Conservation (phyloP, 1,284 basidiomycete species). For the Leccinum fuscescens region DNA sequence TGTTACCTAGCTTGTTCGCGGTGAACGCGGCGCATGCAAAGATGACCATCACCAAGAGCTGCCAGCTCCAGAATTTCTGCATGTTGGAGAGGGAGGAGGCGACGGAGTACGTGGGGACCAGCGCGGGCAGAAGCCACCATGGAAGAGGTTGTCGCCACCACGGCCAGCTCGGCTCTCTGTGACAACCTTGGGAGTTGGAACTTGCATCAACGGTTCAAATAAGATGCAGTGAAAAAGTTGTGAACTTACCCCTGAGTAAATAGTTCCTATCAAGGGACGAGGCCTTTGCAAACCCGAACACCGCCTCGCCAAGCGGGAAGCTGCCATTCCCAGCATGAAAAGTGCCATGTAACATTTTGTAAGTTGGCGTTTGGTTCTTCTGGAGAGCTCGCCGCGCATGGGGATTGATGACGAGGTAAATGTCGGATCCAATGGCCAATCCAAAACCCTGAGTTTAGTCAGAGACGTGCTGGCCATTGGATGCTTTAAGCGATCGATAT, state of each 20-base stretch:
- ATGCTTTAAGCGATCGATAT: not conserved
- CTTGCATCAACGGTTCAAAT: too few species aligned
- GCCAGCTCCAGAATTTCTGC: conserved; percentile 65
- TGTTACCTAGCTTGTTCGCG: conserved; percentile 59
- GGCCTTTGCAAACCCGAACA: conserved; percentile 60
- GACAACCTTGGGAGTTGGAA: conserved; percentile 53
- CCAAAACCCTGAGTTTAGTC: conserved; percentile 66
- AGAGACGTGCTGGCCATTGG: conserved; percentile 4
- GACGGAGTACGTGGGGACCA: conserved; percentile 79
- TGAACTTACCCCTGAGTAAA: conserved; percentile 49
- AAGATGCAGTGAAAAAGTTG: conserved; percentile 10
- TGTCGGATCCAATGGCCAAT: conserved; percentile 81
- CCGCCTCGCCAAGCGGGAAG: conserved; percentile 49
- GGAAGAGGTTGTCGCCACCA: conserved; percentile 78
- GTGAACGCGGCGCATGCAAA: conserved; percentile 78
- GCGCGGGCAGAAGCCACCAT: conserved; percentile 72
- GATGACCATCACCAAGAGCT: conserved; percentile 75
- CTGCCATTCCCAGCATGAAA: conserved; percentile 60
- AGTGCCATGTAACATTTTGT: conserved; percentile 56
- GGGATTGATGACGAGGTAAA: conserved; percentile 76
- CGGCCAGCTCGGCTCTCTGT: conserved; percentile 66
- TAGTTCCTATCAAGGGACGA: conserved; percentile 39
- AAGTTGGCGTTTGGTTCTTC: conserved; percentile 41
- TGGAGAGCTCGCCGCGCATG: conserved; percentile 55
- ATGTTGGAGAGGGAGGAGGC: conserved; percentile 78